These are phyloP conservation scores for Thymus mandschuricus DNA, from an alignment of 257 asterid species.

Conservation along the genomic window DNA sequence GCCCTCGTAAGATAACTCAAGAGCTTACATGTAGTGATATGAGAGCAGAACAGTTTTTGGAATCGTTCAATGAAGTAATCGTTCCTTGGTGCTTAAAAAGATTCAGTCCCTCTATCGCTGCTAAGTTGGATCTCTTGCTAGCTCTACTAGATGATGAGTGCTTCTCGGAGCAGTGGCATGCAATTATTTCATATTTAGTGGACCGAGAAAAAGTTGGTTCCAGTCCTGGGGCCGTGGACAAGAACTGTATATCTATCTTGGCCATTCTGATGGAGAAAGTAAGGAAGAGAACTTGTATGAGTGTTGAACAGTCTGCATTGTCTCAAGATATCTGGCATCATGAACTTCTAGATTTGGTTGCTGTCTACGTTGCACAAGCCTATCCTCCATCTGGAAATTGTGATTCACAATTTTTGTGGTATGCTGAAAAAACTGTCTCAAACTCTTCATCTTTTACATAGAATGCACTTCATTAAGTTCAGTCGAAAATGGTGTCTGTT, in stretches of 20 bases:
- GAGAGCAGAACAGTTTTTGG: slow-evolving; percentile 58
- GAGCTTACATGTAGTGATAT: slow-evolving; percentile 53
- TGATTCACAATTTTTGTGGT: slow-evolving; percentile 70
- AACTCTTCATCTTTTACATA: slow-evolving; percentile 19
- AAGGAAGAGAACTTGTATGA: slow-evolving; percentile 54
- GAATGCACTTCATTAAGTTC: slow-evolving; percentile 10
- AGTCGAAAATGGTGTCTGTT: slow-evolving; percentile 16
- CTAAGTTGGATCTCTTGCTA: slow-evolving; percentile 85
- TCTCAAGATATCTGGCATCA: slow-evolving; percentile 57
- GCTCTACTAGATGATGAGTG: slow-evolving; percentile 74
- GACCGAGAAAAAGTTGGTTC: slow-evolving; percentile 39
- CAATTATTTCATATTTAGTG: slow-evolving; percentile 57
- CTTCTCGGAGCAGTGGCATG: slow-evolving; percentile 82
- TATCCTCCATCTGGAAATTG: slow-evolving; percentile 59
- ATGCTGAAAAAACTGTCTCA: slow-evolving; percentile 36
- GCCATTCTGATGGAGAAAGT: slow-evolving; percentile 83
- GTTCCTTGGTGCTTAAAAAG: slow-evolving; percentile 83
- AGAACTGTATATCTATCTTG: slow-evolving; percentile 47
- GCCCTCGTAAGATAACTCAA: slow-evolving; percentile 67
- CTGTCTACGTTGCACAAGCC: slow-evolving; percentile 54
- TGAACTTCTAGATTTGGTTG: slow-evolving; percentile 74
- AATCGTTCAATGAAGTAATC: slow-evolving; percentile 58
- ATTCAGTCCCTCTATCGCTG: slow-evolving; percentile 46
- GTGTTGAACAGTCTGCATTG: slow-evolving; percentile 42
- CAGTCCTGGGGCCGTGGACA: slow-evolving; percentile 40